phyloP scores from a whole-genome alignment of 2,329 filamentous ascomycete species.

The Podosphaera aphanis region DNA sequence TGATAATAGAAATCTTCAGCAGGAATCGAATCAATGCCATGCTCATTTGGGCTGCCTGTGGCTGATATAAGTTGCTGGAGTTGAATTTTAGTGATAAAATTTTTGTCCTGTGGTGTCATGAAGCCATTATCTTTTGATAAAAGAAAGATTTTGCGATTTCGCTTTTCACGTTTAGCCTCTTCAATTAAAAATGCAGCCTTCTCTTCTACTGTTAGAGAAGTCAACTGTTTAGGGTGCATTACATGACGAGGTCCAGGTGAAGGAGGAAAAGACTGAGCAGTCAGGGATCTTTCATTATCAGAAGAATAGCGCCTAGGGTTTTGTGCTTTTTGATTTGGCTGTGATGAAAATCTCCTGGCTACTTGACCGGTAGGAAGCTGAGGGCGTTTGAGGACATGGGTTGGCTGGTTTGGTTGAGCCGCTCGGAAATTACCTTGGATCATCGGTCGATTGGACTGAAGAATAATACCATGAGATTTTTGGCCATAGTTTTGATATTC shows the following conservation, averaged over 20 bases:
- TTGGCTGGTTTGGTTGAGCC: slow-evolving; percentile 6
- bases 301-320: slow-evolving; percentile 45
- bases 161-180: slow-evolving; percentile 83
- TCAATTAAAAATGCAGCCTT: slow-evolving; percentile 65
- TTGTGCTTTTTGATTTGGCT: slow-evolving; percentile 55
- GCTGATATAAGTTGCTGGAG: slow-evolving; percentile 87
- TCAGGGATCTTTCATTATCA: slow-evolving; percentile 20
- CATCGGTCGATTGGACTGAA: slow-evolving; percentile 5
- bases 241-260: slow-evolving; percentile 21
- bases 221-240: slow-evolving; percentile 49
- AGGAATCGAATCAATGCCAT: slow-evolving; percentile 56
- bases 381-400: slow-evolving; percentile 13
- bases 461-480: slow-evolving; percentile 5
- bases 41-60: slow-evolving; percentile 65
- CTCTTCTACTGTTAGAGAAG: slow-evolving; percentile 62
- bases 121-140: slow-evolving; percentile 84
- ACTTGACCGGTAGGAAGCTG: slow-evolving; percentile 10
- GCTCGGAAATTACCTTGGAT: slow-evolving; percentile 9
- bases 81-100: slow-evolving; percentile 95
- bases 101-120: slow-evolving; percentile 98
- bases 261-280: slow-evolving; percentile 17
- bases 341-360: slow-evolving; percentile 23
- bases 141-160: slow-evolving; percentile 93
- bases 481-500: slow-evolving; percentile 13
- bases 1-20: slow-evolving; percentile 97